Evolutionary conservation across 2,329 filamentous ascomycete genomes (phyloP), one percentile per base, ranked within the genome.

Genomic region (Colletotrichum sp.): DNA sequence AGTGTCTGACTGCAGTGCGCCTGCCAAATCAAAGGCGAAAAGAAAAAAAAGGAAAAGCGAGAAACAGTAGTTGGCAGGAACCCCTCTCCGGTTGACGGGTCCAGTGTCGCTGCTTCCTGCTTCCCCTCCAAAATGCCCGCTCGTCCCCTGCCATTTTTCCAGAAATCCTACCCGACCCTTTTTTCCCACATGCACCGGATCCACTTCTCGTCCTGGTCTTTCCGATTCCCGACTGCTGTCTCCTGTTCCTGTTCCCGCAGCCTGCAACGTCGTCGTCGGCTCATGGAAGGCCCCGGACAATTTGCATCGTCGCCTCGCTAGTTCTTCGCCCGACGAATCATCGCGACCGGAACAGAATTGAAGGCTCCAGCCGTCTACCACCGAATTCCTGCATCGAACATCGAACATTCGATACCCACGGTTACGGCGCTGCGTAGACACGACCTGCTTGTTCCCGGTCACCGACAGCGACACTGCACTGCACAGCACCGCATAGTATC

Each of bases 241-340:
- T 36, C 66, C 21, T 28, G 14, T 36, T 28, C 30, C 52, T 12
- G 32, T 13, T 30, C 52, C 52, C 28, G 21, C 30, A 30, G 63
- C 38, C 30, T 32, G n/a, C 55, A 34, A n/a, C 38, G 43, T 48
- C 62, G 34, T 28, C 43, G 48, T 21, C 30, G 32, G 32, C 30
- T 26, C 63, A 52, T 61, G 63, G 70, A 59, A 26, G 18, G 18
- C 64, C 64, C 58, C 65, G 65, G 56, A 64, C 65, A 56, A 36
- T 69, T 63, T 36, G 16, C 59, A 70, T 69, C 67, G 43, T 52
- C 65, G 58, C 24, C 26, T 73, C 71, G 65, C 71, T 73, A 56
- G 38, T 52, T 69, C 28, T 38, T 70, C 16, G 14, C 65, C 65
- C 71, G 71, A 73, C 71, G 58, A 69, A 73, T 70, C 65, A 64